Evolutionary conservation across 441 rosid genomes (phyloP), one percentile per base, ranked within the genome.

Genomic region (Populus hybrid): DNA sequence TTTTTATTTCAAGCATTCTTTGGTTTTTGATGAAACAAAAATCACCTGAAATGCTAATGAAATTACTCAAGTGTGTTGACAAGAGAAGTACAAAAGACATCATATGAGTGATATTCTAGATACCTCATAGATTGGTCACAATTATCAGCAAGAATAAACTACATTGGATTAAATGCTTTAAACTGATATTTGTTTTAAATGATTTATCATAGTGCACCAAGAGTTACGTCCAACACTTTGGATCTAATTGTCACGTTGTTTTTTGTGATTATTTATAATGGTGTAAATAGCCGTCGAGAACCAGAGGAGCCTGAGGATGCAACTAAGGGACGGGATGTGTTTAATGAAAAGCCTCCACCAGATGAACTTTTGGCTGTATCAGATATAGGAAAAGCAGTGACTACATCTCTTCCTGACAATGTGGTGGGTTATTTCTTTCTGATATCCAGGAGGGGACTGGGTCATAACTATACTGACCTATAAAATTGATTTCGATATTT

Each of bases 291-390:
- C 85, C 96, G 87, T 82, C 90, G 99, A 90, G 99, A 94, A 85
- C 98, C 98, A 5, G 98, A 92, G 85, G 99, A 96, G 81, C 94
- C 98, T 75, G 99, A 94, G 81, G 99, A 96, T 84, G 90, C 96
- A 75, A 92, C 91, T 66, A 95, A 96, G 84, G 98, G 99, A 67
- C 94, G 99, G 75, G 98, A 94, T 64, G 96, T 94, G 77, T 93
- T 96, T 77, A 94, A 96, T 79, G 99, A 96, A 85, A 96, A 96
- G 87, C 99, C 99, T 68, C 94, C 98, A 20, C 85, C 98, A 26
- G 98, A 96, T 87, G 99, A 96, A 86, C 97, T 96, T 84, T 78
- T 96, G 92, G 84, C 98, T 75, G 98, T 82, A 53, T 96, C 99
- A 53, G 99, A 96, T 78, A 86, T 93, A 82, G 99, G 98, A 83